Base-by-base conservation (phyloP, 176 grass and related monocot genomes). In the Eremochloa ophiuroides region DNA sequence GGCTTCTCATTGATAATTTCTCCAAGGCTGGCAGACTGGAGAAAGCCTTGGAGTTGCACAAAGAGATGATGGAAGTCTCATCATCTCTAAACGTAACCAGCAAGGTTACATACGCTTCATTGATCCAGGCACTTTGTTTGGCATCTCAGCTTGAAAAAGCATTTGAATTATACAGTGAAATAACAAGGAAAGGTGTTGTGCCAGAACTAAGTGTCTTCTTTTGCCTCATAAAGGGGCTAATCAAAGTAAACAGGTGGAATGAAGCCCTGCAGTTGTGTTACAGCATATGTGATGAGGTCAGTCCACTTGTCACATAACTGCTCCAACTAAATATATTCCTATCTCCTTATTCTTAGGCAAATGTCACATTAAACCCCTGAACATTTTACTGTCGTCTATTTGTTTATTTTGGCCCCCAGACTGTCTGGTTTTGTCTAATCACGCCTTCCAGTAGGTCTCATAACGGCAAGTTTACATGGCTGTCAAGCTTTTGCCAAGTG, bases 191-290 rank as follows among this genome's bases (percentile, higher is more conserved):
- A 69, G 87, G 89, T 60, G 78, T 80, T 77, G 75, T 88, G 33
- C 86, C 89, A 79, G 93, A 99, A 38, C 63, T 99, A 76, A 73
- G 72, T 48, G 43, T 85, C 53, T 90, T 99, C 80, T 80, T 95
- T 93, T 93, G 82, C 75, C 85, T 95, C 55, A 62, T 99, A 80
- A 99, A 91, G 81, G 91, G 87, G 61, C 83, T 99, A 59, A 34
- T 93, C 55, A 75, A 56, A 78, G 77, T 85, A 43, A 79, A 99
- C 76, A 93, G 83, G 87, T 99, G 86, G 84, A 79, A 93, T 82
- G 96, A 99, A 82, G 96, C 88, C 64, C 82, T 99, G 62, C 80
- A 95, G 79, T 88, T 99, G 82, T 84, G 88, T 73, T 95, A 91
- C 79, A 76, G 82, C 79, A 81, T 91, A 84, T 95, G 85, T 72